phyloP scores from a whole-genome alignment of 2,329 filamentous ascomycete genomes.

The Setomelanomma holmii region DNA sequence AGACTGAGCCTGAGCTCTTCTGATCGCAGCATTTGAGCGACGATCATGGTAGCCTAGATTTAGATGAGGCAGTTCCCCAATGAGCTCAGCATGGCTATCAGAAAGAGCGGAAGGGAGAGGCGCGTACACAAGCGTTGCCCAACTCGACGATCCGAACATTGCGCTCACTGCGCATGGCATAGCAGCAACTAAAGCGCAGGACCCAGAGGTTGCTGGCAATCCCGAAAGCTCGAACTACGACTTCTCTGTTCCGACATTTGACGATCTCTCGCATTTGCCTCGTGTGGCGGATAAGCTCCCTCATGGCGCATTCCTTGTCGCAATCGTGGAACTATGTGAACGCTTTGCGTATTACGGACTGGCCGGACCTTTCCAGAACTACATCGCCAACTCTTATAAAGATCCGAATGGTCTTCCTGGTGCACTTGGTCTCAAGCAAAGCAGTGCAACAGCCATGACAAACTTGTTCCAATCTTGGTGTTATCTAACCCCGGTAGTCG shows the following conservation, averaged over 20 bases:
- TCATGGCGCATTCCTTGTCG: constrained; percentile 55
- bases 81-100: constrained; percentile 31
- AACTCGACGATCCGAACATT: constrained; percentile 31
- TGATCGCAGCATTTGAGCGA: too few relatives aligned
- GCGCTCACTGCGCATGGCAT: constrained; percentile 25
- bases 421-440: constrained; percentile 51
- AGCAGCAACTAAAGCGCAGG: constrained; percentile 10
- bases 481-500: constrained; percentile 56
- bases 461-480: constrained; percentile 59
- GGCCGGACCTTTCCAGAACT: constrained; percentile 59
- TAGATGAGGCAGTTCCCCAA: too few relatives aligned
- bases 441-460: constrained; percentile 54
- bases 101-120: constrained; percentile 25
- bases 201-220: not conserved
- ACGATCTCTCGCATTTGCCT: constrained; percentile 35
- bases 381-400: constrained; percentile 53
- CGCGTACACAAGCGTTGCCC: constrained; percentile 42
- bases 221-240: constrained; percentile 18
- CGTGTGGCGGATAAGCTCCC: constrained; percentile 55
- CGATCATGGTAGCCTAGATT: too few relatives aligned
- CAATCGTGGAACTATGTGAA: constrained; percentile 58
- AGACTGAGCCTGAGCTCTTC: too few relatives aligned
- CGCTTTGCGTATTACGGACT: constrained; percentile 57
- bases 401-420: constrained; percentile 51
- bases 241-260: constrained; percentile 32